A percentile compares a stretch with the other conserved stretches of the same genome.
These are phyloP conservation scores for Crassisporium funariophilum DNA, from an alignment of 768 basidiomycete genomes.

Conservation along the genomic window DNA sequence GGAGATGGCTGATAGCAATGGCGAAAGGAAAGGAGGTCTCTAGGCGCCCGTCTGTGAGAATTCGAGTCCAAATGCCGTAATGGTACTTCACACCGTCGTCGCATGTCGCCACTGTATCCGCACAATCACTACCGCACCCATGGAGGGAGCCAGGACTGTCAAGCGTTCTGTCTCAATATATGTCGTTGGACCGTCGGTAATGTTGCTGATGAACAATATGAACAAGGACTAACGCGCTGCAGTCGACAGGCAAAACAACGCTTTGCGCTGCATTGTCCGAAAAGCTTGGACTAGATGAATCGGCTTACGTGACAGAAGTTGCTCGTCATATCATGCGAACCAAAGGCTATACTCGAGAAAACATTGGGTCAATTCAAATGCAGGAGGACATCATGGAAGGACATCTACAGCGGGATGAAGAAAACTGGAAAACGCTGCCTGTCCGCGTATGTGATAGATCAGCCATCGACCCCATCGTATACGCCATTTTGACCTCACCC, in stretches of 20 bases:
- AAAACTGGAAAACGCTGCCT: conserved; percentile 17
- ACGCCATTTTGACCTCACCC: conserved; percentile 51
- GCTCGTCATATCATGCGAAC: conserved; percentile 58
- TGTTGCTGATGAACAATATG: too few relatives aligned
- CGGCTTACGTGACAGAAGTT: conserved; percentile 58
- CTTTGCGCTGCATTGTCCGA: conserved; percentile 54
- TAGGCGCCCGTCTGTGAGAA: conserved; percentile 21
- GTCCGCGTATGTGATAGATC: conserved; percentile 64
- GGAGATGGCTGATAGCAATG: conserved; percentile 2
- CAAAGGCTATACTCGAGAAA: conserved; percentile 53
- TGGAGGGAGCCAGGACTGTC: background rate
- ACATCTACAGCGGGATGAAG: conserved; percentile 49
- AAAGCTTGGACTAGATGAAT: conserved; percentile 37
- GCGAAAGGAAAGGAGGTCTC: conserved; percentile 10
- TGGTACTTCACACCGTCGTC: background rate
- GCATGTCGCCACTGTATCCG: background rate
- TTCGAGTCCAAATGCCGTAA: too few relatives aligned
- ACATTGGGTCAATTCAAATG: conserved; percentile 57
- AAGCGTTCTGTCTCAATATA: background rate
- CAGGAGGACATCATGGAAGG: conserved; percentile 62
- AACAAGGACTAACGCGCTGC: too few relatives aligned
- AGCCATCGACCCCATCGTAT: conserved; percentile 64
- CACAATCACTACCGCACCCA: background rate
- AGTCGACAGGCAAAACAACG: conserved; percentile 75
- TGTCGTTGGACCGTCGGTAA: background rate